Evolutionary conservation across 495 filamentous ascomycete species (phyloP).

Genomic region (Aspergillus sclerotioniger): DNA sequence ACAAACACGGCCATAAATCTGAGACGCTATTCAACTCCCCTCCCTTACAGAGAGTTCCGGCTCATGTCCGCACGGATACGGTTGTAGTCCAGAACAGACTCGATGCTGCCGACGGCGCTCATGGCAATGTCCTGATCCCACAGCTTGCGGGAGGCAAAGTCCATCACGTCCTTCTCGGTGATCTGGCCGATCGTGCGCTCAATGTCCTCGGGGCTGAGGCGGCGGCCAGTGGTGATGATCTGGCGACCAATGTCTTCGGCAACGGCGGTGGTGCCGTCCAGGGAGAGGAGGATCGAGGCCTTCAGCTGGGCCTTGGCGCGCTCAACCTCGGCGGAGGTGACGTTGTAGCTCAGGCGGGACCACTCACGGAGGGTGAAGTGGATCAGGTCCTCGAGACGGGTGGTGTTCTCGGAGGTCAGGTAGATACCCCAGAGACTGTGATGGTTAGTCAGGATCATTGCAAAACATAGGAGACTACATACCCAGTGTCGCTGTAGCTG

Average conservation of each 20-base stretch:
- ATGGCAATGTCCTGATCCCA: conserved; percentile 98
- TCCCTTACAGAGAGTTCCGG: conserved; percentile 56
- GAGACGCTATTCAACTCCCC: background rate
- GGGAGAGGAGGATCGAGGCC: conserved; percentile 92
- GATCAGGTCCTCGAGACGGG: conserved; percentile 85
- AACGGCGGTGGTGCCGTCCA: conserved; percentile 95
- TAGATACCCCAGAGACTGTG: conserved; percentile 98
- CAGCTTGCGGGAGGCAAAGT: conserved; percentile 83
- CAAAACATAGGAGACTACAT: conserved; percentile 32
- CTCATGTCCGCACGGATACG: conserved; percentile 86
- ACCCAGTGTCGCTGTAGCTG: conserved; percentile 99
- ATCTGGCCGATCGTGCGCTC: conserved; percentile 83
- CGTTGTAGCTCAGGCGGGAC: conserved; percentile 83
- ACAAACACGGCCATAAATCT: conserved; percentile 20
- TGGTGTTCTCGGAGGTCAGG: conserved; percentile 86
- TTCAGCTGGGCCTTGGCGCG: conserved; percentile 99
- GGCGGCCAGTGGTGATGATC: conserved; percentile 92
- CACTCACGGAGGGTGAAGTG: conserved; percentile 99
- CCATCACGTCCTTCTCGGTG: conserved; percentile 95
- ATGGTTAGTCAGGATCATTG: conserved; percentile 18
- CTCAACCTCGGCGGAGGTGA: conserved; percentile 88
- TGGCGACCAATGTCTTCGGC: conserved; percentile 98
- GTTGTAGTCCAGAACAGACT: conserved; percentile 88
- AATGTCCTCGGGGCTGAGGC: conserved; percentile 88
- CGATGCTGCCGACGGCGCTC: conserved; percentile 86